These are phyloP conservation scores for Fraxinus ornus DNA, from an alignment of 305 asterid species.

Conservation along the genomic window DNA sequence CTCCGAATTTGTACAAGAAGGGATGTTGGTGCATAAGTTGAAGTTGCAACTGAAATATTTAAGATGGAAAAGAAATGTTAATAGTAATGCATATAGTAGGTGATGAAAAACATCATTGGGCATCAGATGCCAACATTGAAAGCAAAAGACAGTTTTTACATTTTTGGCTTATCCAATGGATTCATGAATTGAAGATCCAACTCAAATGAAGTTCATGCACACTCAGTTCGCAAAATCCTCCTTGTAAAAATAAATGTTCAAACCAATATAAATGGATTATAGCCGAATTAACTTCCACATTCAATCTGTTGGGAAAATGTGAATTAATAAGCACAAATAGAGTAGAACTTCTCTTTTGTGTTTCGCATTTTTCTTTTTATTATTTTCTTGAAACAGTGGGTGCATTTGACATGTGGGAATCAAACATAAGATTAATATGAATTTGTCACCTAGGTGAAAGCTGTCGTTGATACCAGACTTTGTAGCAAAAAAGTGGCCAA, in stretches of 20 bases:
- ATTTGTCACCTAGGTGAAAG: no score
- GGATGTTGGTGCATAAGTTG: conserved; percentile 30
- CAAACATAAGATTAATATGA: no score
- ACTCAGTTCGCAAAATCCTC: not conserved
- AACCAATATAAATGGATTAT: not conserved
- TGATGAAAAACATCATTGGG: no score
- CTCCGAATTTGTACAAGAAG: conserved; percentile 28
- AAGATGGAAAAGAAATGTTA: conserved; percentile 12
- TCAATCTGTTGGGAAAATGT: not conserved
- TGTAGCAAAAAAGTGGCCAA: no score
- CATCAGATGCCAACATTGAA: no score
- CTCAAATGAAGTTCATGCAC: not conserved
- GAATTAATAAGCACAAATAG: not conserved
- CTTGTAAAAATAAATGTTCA: not conserved
- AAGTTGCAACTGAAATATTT: not conserved
- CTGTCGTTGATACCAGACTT: no score
- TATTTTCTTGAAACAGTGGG: no score
- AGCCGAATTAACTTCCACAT: not conserved
- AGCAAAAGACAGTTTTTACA: not conserved
- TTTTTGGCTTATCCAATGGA: not conserved
- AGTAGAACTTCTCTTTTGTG: not conserved
- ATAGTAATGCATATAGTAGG: not conserved
- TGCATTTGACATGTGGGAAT: no score
- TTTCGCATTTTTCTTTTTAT: not conserved
- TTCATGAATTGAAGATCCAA: not conserved